Base-by-base conservation (phyloP, 1,284 basidiomycete species). In the Ceratobasidium sp. region DNA sequence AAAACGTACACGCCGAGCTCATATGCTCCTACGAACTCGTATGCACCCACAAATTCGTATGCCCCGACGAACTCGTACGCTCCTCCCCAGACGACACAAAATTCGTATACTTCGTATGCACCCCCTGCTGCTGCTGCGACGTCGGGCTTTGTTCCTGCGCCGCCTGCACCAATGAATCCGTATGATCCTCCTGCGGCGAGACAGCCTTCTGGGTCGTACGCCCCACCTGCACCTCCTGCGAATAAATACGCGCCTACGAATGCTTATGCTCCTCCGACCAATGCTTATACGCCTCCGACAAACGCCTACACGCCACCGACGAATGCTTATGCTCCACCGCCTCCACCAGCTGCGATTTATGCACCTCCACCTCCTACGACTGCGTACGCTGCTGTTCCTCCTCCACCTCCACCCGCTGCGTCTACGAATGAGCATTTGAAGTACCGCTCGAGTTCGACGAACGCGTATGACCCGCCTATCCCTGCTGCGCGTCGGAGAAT, bases 391-490 rank as follows among this genome's bases (percentile, higher is more conserved):
- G 60, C 75, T 5, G 62, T 57, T 24, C 74, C 76, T 15, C n/a
- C 59, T 19, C 50, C 73, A 41, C 78, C 81, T 7, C 76, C 82
- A 44, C 80, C 80, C 17, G 80, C 84, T 4, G 82, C 75, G 27
- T 64, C 75, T 0, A 51, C 60, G 14, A 64, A 47, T 31, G 74
- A 63, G 5, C 66, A 69, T 45, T 44, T 74, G 15, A 75, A 60
- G 82, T 84, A 87, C 80, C 82, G 92, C 71, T 90, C 91, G 19
- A 91, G 89, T 81, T 83, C 88, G 24, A 85, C 84, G 24, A 92
- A 93, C 79, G 93, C 93, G 0, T 94, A 94, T 78, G 93, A 94
- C 77, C 93, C 93, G 17, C 93, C 93, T 31, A 87, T 94, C 73
- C 90, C 69, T 41, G 71, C 74, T 22, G 54, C 64, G 19, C 48